Evolutionary conservation across 2,329 filamentous ascomycete genomes (phyloP), one percentile per base, ranked within the genome.

Genomic region (Rugonectria rugulosa): DNA sequence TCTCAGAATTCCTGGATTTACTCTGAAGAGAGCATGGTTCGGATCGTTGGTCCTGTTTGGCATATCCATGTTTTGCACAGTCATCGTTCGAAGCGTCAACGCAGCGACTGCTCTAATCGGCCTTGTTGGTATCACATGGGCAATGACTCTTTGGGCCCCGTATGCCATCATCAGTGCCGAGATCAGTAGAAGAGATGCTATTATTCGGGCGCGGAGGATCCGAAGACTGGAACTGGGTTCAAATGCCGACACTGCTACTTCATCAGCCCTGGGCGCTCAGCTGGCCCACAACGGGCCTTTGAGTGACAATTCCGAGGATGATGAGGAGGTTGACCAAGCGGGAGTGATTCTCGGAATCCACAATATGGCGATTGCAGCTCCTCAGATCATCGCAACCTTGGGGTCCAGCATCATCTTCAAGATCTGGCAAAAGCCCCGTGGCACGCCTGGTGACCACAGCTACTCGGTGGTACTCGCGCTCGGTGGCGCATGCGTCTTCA

Each of bases 91-190:
- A 34, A 86, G 85, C 3, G 87, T 92, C 7, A 78, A 84, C 53
- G 85, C 82, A 9, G 94, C 91, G 2, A 96, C 90, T 0, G 80
- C 86, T 2, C 82, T 97, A 27, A 88, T 97, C 52, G 91, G 88
- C 1, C 77, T 95, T 20, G 87, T 96, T 42, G 94, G 94, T 27
- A 87, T 98, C 55, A 92, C 91, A 1, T 98, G 94, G 94, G 92
- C 93, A 19, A 79, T 97, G 67, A 92, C 92, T 2, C 85, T 96
- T 21, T 98, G 94, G 94, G 94, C 93, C 1, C 94, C 94, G 0
- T 98, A 94, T 77, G 93, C 94, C 32, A 90, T 98, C 65, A 97
- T 98, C 70, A 92, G 91, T 40, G 91, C 91, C 5, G 94, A 98
- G 73, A 93, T 98, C 59, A 90, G 89, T 57, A 90, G 88, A 57